phyloP scores from a whole-genome alignment of 2,329 filamentous ascomycete genomes.

The Microdochium nivale region DNA sequence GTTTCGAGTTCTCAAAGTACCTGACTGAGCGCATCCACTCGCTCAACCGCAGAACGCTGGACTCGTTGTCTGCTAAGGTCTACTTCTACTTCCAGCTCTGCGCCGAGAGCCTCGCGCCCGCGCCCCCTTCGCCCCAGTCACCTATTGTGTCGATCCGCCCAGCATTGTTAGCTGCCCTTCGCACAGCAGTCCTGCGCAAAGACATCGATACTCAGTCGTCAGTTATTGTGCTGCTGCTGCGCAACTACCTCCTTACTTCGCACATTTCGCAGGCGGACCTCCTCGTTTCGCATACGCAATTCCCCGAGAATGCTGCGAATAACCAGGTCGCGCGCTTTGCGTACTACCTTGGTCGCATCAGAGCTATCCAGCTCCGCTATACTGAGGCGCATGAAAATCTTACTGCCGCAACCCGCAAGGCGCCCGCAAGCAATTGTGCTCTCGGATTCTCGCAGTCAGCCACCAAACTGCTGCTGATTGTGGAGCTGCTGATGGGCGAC shows the following conservation, averaged over 20 bases:
- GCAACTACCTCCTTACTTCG: constrained; percentile 92
- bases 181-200: constrained; percentile 93
- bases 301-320: constrained; percentile 88
- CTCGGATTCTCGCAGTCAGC: constrained; percentile 93
- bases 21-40: constrained; percentile 79
- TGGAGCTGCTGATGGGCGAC: constrained; percentile 96
- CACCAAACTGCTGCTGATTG: constrained; percentile 91
- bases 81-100: constrained; percentile 98
- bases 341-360: constrained; percentile 94
- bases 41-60: constrained; percentile 87
- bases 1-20: constrained; percentile 74
- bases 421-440: constrained; percentile 80
- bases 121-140: constrained; percentile 82
- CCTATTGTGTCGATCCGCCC: constrained; percentile 81
- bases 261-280: constrained; percentile 96
- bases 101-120: constrained; percentile 80
- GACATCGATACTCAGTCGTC: constrained; percentile 96
- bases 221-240: constrained; percentile 87
- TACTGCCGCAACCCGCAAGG: constrained; percentile 88
- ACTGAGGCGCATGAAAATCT: constrained; percentile 95
- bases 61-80: constrained; percentile 87
- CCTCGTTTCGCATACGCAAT: constrained; percentile 89
- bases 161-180: constrained; percentile 75
- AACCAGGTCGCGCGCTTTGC: constrained; percentile 97
- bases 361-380: constrained; percentile 92